Conservation (phyloP, 1,284 basidiomycete species). For the Singerocomus inundabilis region DNA sequence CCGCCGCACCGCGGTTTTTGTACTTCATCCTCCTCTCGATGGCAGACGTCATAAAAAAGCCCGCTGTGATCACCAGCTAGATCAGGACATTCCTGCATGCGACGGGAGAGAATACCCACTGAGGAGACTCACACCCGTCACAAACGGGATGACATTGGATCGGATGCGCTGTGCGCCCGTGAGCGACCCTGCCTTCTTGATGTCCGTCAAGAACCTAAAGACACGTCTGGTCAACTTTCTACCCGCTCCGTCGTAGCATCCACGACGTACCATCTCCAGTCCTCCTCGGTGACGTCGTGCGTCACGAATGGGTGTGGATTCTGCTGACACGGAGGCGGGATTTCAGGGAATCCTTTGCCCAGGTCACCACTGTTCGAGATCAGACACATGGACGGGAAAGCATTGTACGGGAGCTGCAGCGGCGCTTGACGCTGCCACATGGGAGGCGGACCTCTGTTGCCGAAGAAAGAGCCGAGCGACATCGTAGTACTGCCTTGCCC, state of each 20-base stretch:
- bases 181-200: slow-evolving; percentile 28
- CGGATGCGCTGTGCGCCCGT: slow-evolving; percentile 29
- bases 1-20: slow-evolving; percentile 28
- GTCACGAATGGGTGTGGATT: slow-evolving; percentile 30
- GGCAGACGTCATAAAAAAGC: slow-evolving; percentile 21
- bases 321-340: slow-evolving; percentile 30
- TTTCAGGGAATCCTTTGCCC: slow-evolving; percentile 26
- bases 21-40: slow-evolving; percentile 30
- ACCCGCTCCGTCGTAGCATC: background rate
- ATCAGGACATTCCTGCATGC: background rate
- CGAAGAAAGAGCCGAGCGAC: slow-evolving; percentile 28
- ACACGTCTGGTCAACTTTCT: background rate
- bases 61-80: slow-evolving; percentile 13
- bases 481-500: slow-evolving; percentile 3
- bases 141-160: slow-evolving; percentile 27
- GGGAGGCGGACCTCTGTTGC: slow-evolving; percentile 22
- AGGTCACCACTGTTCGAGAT: slow-evolving; percentile 25
- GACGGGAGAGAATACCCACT: slow-evolving; percentile 7
- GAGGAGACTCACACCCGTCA: slow-evolving; percentile 23
- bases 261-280: slow-evolving; percentile 31
- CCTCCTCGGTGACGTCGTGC: slow-evolving; percentile 32
- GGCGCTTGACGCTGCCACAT: slow-evolving; percentile 29
- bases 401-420: slow-evolving; percentile 15
- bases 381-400: slow-evolving; percentile 32
- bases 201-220: slow-evolving; percentile 26